phyloP scores from a whole-genome alignment of 1,284 basidiomycete species.

The Clitocybe nebularis region DNA sequence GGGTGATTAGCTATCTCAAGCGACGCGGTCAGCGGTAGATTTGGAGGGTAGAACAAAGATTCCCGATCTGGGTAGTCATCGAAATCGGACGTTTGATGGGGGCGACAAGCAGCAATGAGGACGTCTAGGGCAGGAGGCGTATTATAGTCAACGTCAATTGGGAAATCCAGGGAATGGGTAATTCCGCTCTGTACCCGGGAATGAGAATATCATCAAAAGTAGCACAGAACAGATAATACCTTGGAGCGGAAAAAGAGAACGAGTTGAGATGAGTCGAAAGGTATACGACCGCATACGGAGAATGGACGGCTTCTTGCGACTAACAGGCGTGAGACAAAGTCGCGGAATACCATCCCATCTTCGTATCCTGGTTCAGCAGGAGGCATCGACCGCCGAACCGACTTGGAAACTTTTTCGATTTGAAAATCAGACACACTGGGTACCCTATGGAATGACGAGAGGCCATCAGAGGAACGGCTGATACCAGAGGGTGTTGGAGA shows the following conservation, averaged over 20 bases:
- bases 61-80: conserved; percentile 56
- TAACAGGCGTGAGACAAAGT: conserved; percentile 54
- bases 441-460: conserved; percentile 25
- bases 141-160: conserved; percentile 70
- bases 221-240: conserved; percentile 30
- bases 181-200: conserved; percentile 59
- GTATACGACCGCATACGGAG: conserved; percentile 64
- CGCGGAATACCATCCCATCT: conserved; percentile 51
- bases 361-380: conserved; percentile 33
- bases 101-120: conserved; percentile 69
- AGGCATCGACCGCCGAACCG: conserved; percentile 24
- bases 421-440: conserved; percentile 48
- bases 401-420: conserved; percentile 45
- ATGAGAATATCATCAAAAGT: background rate
- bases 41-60: conserved; percentile 68
- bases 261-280: conserved; percentile 62
- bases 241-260: conserved; percentile 76
- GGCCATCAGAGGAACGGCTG: conserved; percentile 17
- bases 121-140: conserved; percentile 77
- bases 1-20: conserved; percentile 77
- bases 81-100: conserved; percentile 52
- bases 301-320: conserved; percentile 59
- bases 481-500: conserved; percentile 21
- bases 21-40: conserved; percentile 66
- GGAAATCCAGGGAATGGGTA: conserved; percentile 76